phyloP scores from a whole-genome alignment of 768 basidiomycete genomes.

The Hygrocybe punicea region DNA sequence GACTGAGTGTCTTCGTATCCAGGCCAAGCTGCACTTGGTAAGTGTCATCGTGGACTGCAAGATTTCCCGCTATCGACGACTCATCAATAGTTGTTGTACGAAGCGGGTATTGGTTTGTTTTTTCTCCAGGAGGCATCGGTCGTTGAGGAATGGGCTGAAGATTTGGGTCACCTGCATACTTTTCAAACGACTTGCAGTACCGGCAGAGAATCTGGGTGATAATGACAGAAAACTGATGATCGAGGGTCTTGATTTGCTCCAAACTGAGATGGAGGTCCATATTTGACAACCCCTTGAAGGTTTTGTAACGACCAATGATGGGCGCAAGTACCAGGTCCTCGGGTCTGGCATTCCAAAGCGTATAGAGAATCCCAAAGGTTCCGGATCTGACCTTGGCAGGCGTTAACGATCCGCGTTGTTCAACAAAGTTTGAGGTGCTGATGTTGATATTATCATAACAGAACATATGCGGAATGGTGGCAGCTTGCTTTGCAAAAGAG shows the following conservation, averaged over 20 bases:
- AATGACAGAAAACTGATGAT: slow-evolving; percentile 1
- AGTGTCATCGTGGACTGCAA: no score
- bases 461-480: not conserved
- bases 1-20: slow-evolving; percentile 6
- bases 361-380: slow-evolving; percentile 31
- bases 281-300: slow-evolving; percentile 9
- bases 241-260: slow-evolving; percentile 1
- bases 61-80: slow-evolving; percentile 5
- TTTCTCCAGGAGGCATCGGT: slow-evolving; percentile 17
- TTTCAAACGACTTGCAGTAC: slow-evolving; percentile 2
- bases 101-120: slow-evolving; percentile 24
- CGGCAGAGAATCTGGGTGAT: slow-evolving; percentile 5
- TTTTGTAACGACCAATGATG: slow-evolving; percentile 14
- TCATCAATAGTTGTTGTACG: slow-evolving; percentile 29
- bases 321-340: slow-evolving; percentile 13
- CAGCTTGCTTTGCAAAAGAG: not conserved
- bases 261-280: slow-evolving; percentile 11
- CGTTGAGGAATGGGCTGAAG: slow-evolving; percentile 18
- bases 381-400: slow-evolving; percentile 36
- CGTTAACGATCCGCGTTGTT: slow-evolving; percentile 21
- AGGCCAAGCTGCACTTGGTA: not conserved
- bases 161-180: not conserved
- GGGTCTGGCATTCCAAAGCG: slow-evolving; percentile 17
- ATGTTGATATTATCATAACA: slow-evolving; percentile 27
- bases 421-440: slow-evolving; percentile 29